A percentile compares a stretch with the other conserved stretches of the same genome.
Conservation (phyloP, 108 stramenopile genomes). For the Nannochloropsis oceanica region DNA sequence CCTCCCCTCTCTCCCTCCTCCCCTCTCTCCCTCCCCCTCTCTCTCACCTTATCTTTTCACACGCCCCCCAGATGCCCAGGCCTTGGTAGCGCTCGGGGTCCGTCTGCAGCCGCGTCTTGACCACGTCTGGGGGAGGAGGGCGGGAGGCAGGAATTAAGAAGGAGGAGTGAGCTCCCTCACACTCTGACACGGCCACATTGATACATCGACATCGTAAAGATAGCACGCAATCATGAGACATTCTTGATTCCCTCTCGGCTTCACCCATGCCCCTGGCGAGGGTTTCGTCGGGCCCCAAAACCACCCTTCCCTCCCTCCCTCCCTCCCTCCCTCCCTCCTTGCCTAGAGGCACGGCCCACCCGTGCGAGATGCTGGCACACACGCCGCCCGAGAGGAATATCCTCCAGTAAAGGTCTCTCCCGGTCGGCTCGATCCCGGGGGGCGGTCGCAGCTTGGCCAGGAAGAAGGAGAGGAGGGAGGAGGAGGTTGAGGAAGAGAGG, state of each 20-base stretch:
- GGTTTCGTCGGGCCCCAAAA: too few relatives aligned
- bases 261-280: too few relatives aligned
- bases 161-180: too few relatives aligned
- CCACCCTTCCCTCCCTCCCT: not conserved
- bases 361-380: not conserved
- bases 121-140: constrained; percentile 47
- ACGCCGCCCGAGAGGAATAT: not conserved
- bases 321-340: not conserved
- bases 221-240: too few relatives aligned
- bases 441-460: not conserved
- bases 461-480: not conserved
- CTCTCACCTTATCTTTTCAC: not conserved
- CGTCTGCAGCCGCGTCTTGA: constrained; percentile 68
- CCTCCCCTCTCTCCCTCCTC: not conserved
- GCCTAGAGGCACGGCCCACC: not conserved
- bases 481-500: not conserved
- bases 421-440: not conserved
- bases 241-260: too few relatives aligned
- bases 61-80: not conserved
- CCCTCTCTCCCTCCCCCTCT: not conserved
- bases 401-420: not conserved
- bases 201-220: too few relatives aligned
- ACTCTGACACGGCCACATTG: too few relatives aligned
- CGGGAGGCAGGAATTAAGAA: not conserved
- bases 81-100: constrained; percentile 45